Percentiles rank a stretch among this genome's conserved stretches.
Conservation (phyloP, 371 early-diverging fungal species). For the Zopfochytrium polystomum region DNA sequence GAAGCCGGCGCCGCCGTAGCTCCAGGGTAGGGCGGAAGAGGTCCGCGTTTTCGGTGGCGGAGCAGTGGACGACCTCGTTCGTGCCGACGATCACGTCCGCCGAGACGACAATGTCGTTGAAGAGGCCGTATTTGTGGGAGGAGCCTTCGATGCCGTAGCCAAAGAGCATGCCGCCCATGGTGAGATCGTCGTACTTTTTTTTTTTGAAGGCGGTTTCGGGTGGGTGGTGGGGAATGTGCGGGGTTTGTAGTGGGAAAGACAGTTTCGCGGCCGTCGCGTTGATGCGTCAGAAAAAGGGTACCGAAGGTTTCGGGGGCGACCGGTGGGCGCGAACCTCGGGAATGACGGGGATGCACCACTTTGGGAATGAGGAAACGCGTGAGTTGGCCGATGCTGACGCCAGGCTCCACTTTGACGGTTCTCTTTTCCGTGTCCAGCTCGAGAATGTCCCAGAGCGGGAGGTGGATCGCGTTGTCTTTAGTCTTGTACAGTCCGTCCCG, state of each 20-base stretch:
- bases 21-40: slow-evolving; percentile 48
- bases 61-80: slow-evolving; percentile 34
- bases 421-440: slow-evolving; percentile 33
- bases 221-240: not conserved
- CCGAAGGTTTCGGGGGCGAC: no score
- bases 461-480: slow-evolving; percentile 33
- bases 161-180: no score
- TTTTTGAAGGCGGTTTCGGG: not conserved
- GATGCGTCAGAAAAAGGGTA: no score
- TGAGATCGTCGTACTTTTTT: slow-evolving; percentile 39
- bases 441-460: slow-evolving; percentile 45
- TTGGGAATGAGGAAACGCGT: slow-evolving; percentile 38
- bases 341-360: slow-evolving; percentile 42
- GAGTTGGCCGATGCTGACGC: slow-evolving; percentile 44
- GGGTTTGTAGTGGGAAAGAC: not conserved
- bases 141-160: slow-evolving; percentile 45
- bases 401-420: slow-evolving; percentile 41
- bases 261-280: not conserved
- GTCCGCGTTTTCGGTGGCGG: slow-evolving; percentile 40
- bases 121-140: slow-evolving; percentile 50
- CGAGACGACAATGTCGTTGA: slow-evolving; percentile 37
- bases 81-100: slow-evolving; percentile 45
- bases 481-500: slow-evolving; percentile 30
- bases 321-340: slow-evolving; percentile 45
- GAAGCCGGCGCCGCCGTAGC: slow-evolving; percentile 49